Evolutionary conservation across 2,329 filamentous ascomycete genomes (phyloP), one percentile per base, ranked within the genome.

Genomic region (Parastagonospora nodorum): DNA sequence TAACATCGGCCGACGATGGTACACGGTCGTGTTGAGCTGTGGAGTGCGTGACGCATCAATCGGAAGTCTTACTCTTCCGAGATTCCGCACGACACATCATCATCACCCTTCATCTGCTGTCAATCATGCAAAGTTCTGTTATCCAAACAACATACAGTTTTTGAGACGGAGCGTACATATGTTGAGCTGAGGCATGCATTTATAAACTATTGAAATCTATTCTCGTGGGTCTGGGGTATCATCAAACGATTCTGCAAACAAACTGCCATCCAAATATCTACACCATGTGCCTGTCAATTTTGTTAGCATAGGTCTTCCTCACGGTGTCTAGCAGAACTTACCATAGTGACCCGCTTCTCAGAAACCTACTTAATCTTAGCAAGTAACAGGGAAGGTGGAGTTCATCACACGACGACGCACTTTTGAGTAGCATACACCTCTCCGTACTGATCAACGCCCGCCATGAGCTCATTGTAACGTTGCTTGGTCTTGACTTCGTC

Each of bases 361-460:
- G 33, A 39, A 61, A 63, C 52, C 60, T 63, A 48, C 24, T 33
- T 16, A 31, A 27, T 14, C 36, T 60, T 60, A 60, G 57, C 45
- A 50, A 31, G 15, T 11, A 19, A 33, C 7, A 12, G 31, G 5
- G 36, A 30, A 16, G 11, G 24, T 16, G 12, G 4, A 24, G 14
- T 19, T 39, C 8, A 33, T 58, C 60, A 82, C 87, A 89, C 88
- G 35, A 88, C 68, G 19, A 67, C 65, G 64, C 87, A 90, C 54
- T 81, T 79, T 32, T 60, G 55, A 44, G 78, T 76, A 54, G 80
- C 82, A 68, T 89, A 89, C 40, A 79, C 76, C 43, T 85, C 83
- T 1, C 88, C 89, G 63, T 88, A 90, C 57, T 86, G 79, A 68
- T 92, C 89, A 45, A 86, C 80, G 4, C 88, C 86, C n/a, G 87